These are phyloP conservation scores for Lactuca saligna DNA, from an alignment of 129 eudicot genomes.

Conservation along the genomic window DNA sequence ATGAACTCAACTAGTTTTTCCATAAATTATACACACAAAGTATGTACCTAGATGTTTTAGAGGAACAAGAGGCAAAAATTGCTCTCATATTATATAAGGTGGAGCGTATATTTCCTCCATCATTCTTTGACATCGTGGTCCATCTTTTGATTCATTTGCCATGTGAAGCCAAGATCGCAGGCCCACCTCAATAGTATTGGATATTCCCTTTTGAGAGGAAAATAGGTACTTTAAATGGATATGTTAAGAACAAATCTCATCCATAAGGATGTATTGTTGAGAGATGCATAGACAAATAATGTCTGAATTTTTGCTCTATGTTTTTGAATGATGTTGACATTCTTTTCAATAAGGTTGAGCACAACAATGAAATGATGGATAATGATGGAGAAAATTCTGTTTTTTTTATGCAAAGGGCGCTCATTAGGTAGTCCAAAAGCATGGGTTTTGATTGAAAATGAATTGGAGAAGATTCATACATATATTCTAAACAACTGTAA, in stretches of 20 bases:
- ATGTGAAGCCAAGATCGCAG: too few species aligned
- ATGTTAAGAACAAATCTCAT: slow-evolving; percentile 9
- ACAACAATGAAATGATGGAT: slow-evolving; percentile 29
- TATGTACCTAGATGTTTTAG: not conserved
- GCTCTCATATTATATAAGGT: not conserved
- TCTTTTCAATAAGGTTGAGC: slow-evolving; percentile 27
- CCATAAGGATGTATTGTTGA: slow-evolving; percentile 5
- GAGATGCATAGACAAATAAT: too few species aligned
- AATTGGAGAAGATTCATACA: slow-evolving; percentile 1
- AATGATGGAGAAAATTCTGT: too few species aligned
- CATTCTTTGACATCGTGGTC: slow-evolving; percentile 19
- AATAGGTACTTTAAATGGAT: slow-evolving; percentile 2
- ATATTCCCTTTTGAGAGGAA: slow-evolving; percentile 17
- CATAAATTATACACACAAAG: not conserved
- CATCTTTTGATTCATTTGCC: too few species aligned
- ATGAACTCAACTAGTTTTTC: not conserved
- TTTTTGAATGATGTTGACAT: too few species aligned
- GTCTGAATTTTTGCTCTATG: too few species aligned
- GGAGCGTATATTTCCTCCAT: slow-evolving; percentile 14
- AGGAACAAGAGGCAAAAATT: slow-evolving; percentile 1
- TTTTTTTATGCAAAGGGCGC: too few species aligned
- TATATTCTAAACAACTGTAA: slow-evolving; percentile 10
- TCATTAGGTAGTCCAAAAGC: too few species aligned
- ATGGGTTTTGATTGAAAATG: slow-evolving; percentile 4
- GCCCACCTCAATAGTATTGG: too few species aligned